Base-by-base conservation (phyloP, 2,329 filamentous ascomycete species). In the Didymella pomorum region DNA sequence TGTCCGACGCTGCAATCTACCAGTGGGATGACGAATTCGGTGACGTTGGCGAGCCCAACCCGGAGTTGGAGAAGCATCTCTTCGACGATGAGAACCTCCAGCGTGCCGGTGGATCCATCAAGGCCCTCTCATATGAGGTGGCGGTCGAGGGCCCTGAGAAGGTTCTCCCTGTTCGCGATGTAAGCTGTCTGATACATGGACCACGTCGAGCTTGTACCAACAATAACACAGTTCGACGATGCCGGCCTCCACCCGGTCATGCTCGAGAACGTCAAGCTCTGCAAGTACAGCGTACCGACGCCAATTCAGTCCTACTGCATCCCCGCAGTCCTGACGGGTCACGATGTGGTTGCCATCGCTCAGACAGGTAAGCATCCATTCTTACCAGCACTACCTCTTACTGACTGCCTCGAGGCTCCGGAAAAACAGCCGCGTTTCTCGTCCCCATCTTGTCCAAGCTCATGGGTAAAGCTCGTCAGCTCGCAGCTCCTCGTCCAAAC, bases 391-490 rank as follows among this genome's bases (percentile, higher is more conserved):
- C 31, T 23, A 25, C 41, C 37, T 11, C 44, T 37, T 44, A 44
- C 56, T 62, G 31, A 65, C 44, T 55, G 1, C 18, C 2, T n/a
- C 9, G 20, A 97, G 94, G 95, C 20, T 98, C 94, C 25, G 95
- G 95, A 51, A 99, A 99, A 82, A 99, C 95, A 0, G 94, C 91
- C 0, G 93, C 95, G 0, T 99, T 95, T 72, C 79, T 99, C 4
- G 87, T 97, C 54, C 95, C 95, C 0, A 91, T 96, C 59, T 72
- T 98, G 50, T 96, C 93, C 60, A 90, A 91, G 75, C 80, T 99
- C 21, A 97, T 98, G 92, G 95, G 95, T 25, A 98, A 98, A 79
- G 92, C 91, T 6, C 95, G 93, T 79, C 93, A 93, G 78, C 80
- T 97, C 7, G 89, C 89, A 1, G 93, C 91, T 5, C 84, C 87